These are phyloP conservation scores for Thraustotheca clavata DNA, from an alignment of 352 stramenopile genomes.

Conservation along the genomic window DNA sequence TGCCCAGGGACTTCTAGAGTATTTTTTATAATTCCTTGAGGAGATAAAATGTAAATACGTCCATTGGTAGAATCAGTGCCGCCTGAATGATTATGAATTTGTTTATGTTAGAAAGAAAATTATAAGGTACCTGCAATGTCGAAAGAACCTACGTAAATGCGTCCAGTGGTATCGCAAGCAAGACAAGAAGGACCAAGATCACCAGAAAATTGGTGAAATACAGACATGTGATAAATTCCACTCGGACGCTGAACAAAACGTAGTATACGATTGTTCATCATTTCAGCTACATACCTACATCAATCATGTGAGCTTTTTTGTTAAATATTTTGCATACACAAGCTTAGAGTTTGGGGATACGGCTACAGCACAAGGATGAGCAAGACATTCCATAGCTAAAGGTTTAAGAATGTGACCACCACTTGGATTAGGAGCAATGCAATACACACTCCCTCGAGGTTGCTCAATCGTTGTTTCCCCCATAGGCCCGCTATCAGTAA, in stretches of 20 bases:
- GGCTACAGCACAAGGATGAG: conserved; percentile 64
- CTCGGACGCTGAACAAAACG: conserved; percentile 49
- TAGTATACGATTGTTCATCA: conserved; percentile 72
- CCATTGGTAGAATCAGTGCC: conserved; percentile 24
- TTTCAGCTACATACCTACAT: conserved; percentile 53
- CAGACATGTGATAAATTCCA: conserved; percentile 62
- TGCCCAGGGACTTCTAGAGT: conserved; percentile 47
- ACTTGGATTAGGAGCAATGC: conserved; percentile 49
- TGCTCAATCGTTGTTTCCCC: conserved; percentile 81
- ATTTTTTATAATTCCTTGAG: conserved; percentile 36
- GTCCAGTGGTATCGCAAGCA: conserved; percentile 43
- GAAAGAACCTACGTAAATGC: conserved; percentile 75
- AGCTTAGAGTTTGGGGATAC: conserved; percentile 33
- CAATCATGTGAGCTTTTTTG: not conserved
- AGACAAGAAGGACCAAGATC: conserved; percentile 70
- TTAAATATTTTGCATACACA: conserved; percentile 25
- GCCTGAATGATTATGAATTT: not conserved
- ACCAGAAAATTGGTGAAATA: conserved; percentile 79
- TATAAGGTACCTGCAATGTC: conserved; percentile 71
- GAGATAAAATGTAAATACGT: conserved; percentile 58
- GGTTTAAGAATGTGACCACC: conserved; percentile 68
- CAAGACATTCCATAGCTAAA: conserved; percentile 61
- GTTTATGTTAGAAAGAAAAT: not conserved
- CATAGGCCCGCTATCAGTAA: conserved; percentile 76
- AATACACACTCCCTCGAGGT: conserved; percentile 66